phyloP scores from a whole-genome alignment of 2,329 filamentous ascomycete species.

The Blastomyces parvus region DNA sequence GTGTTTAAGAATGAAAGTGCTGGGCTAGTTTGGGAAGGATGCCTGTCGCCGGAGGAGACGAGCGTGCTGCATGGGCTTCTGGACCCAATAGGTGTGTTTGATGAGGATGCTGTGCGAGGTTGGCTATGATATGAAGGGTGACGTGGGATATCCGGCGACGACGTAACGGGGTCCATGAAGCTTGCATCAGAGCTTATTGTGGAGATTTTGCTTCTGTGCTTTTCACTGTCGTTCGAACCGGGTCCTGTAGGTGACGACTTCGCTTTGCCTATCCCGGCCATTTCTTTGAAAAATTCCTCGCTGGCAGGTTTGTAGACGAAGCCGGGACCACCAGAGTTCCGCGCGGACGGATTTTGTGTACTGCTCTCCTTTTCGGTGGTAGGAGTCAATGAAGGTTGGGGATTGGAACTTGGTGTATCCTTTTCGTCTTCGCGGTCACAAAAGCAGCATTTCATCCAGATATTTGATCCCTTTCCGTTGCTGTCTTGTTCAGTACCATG shows the following conservation, averaged over 20 bases:
- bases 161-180: constrained; percentile 3
- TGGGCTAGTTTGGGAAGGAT: not conserved
- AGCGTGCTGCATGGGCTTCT: constrained; percentile 2
- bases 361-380: not conserved
- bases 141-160: constrained; percentile 12
- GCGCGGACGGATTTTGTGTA: not conserved
- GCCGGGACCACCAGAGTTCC: constrained; percentile 5
- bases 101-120: not conserved
- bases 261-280: constrained; percentile 16
- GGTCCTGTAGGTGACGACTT: not conserved
- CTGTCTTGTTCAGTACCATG: not conserved
- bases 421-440: not conserved
- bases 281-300: constrained; percentile 16
- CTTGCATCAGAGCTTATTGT: constrained; percentile 7
- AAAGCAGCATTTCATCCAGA: not conserved
- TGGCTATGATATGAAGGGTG: constrained; percentile 14
- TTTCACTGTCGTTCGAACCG: constrained; percentile 1
- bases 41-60: not conserved
- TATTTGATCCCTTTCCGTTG: not conserved
- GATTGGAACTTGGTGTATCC: not conserved
- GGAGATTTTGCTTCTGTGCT: constrained; percentile 5
- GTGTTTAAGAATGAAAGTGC: constrained; percentile 2
- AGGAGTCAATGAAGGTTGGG: not conserved
- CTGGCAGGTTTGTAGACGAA: constrained; percentile 19
- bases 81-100: not conserved